Percentiles rank a stretch among this genome's conserved stretches.
phyloP scores from a whole-genome alignment of 805 yeast species.

The Kazachstania viticola region DNA sequence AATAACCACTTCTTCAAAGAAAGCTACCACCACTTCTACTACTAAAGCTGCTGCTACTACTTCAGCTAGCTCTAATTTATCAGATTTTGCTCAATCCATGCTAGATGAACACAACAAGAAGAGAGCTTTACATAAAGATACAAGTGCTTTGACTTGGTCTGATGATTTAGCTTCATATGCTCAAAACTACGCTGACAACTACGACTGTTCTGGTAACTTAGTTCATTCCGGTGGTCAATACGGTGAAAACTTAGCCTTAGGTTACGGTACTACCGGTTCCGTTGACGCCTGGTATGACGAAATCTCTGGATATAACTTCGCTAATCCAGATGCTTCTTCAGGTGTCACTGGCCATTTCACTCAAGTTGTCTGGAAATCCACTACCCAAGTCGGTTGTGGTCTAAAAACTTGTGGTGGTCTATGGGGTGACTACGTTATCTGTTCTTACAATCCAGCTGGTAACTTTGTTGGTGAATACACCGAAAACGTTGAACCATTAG shows the following conservation, averaged over 20 bases:
- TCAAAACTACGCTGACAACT: constrained; percentile 35
- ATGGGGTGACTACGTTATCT: constrained; percentile 54
- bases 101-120: constrained; percentile 52
- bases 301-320: constrained; percentile 42
- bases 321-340: constrained; percentile 39
- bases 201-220: constrained; percentile 46
- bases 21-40: constrained; percentile 5
- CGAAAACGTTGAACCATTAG: constrained; percentile 8
- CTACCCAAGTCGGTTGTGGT: constrained; percentile 59
- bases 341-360: constrained; percentile 53
- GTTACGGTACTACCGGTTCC: constrained; percentile 33
- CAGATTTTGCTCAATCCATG: constrained; percentile 28
- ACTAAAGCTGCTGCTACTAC: constrained; percentile 6
- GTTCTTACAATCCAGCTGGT: constrained; percentile 68
- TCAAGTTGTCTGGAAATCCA: constrained; percentile 57
- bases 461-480: constrained; percentile 30
- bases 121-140: constrained; percentile 29
- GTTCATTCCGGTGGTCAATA: constrained; percentile 46
- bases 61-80: constrained; percentile 5
- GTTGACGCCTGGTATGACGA: constrained; percentile 71
- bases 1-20: constrained; percentile 4
- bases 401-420: constrained; percentile 42
- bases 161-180: constrained; percentile 37
- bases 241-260: constrained; percentile 73
- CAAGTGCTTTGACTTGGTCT: constrained; percentile 38